Percentiles rank a stretch among this genome's conserved stretches.
phyloP scores from a whole-genome alignment of 257 asterid genomes.

The Cinchona pubescens region DNA sequence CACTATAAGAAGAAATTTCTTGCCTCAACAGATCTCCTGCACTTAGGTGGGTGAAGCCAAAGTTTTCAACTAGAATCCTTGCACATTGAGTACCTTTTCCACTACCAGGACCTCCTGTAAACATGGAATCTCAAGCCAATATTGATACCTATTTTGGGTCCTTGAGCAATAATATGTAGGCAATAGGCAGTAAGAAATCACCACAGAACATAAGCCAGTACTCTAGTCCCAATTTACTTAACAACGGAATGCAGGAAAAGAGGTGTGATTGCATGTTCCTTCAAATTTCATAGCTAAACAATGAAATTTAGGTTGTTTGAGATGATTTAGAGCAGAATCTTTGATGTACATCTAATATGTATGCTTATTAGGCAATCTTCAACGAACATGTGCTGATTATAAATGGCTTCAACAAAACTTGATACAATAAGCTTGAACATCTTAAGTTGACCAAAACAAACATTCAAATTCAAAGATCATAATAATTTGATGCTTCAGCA shows the following conservation, averaged over 20 bases:
- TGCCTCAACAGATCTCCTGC: constrained; percentile 94
- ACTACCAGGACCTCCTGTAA: constrained; percentile 96
- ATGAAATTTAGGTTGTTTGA: background rate
- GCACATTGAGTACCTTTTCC: constrained; percentile 98
- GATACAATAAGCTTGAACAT: background rate
- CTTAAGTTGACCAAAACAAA: background rate
- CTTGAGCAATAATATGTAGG: constrained; percentile 14
- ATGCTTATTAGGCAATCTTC: background rate
- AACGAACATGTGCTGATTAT: background rate
- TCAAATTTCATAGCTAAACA: background rate
- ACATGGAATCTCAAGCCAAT: constrained; percentile 20
- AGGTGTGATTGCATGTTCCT: background rate
- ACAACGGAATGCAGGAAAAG: background rate
- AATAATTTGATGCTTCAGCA: background rate
- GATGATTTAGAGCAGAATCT: background rate
- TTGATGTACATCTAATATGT: background rate
- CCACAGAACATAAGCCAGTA: background rate
- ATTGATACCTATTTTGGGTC: background rate
- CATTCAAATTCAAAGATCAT: background rate
- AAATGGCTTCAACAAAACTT: background rate
- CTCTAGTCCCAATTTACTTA: background rate
- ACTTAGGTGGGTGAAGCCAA: constrained; percentile 87
- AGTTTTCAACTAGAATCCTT: constrained; percentile 62
- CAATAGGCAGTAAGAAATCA: background rate
- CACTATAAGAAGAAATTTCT: constrained; percentile 62